phyloP scores from a whole-genome alignment of 148 eudicot species.

The Spergularia marina region DNA sequence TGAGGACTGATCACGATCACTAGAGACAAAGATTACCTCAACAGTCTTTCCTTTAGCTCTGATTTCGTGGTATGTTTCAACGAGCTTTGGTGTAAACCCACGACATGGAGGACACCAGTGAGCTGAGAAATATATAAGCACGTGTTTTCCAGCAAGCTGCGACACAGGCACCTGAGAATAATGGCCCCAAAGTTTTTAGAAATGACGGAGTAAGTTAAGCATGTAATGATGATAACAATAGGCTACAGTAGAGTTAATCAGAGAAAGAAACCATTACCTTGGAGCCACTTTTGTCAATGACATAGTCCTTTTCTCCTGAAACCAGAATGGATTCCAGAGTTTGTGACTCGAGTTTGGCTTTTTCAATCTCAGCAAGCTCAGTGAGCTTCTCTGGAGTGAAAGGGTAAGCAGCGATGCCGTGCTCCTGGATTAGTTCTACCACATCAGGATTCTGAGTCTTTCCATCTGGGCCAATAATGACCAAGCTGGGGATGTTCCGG shows the following conservation, averaged over 20 bases:
- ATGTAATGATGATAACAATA: background rate
- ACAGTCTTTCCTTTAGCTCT: constrained; percentile 46
- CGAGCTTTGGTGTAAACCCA: constrained; percentile 47
- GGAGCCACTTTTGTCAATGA: constrained; percentile 40
- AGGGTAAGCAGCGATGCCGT: constrained; percentile 44
- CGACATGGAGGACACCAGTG: constrained; percentile 71
- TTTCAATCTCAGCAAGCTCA: constrained; percentile 49
- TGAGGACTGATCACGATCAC: constrained; percentile 44
- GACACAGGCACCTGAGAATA: constrained; percentile 46
- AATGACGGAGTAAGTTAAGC: background rate
- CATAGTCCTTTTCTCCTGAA: constrained; percentile 36
- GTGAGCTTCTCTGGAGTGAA: constrained; percentile 39
- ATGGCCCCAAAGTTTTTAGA: background rate
- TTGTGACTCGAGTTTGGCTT: constrained; percentile 39
- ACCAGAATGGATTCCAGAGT: constrained; percentile 42
- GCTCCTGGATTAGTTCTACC: constrained; percentile 37
- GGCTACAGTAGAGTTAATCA: background rate
- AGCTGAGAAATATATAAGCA: constrained; percentile 60
- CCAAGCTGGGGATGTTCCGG: constrained; percentile 30
- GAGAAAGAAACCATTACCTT: constrained; percentile 20
- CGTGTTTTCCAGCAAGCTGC: constrained; percentile 50
- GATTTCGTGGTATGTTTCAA: constrained; percentile 45
- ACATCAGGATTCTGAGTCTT: constrained; percentile 42
- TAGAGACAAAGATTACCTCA: constrained; percentile 52
- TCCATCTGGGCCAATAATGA: constrained; percentile 44